These are phyloP conservation scores for Trypanosoma mega DNA, from an alignment of 208 protist species.

Conservation along the genomic window DNA sequence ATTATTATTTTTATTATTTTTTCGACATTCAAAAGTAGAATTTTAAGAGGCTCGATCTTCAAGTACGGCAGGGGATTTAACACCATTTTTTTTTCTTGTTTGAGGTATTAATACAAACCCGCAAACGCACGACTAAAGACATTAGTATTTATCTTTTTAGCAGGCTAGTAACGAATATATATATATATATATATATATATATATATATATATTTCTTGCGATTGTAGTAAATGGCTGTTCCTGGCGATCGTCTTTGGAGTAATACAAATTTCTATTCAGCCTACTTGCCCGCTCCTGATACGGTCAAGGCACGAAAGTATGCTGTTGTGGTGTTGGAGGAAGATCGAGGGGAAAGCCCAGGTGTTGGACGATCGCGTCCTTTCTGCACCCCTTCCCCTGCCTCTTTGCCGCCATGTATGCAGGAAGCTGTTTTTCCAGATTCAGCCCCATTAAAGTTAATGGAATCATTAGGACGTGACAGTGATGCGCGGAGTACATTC, in stretches of 20 bases:
- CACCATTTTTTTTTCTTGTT: too few relatives aligned
- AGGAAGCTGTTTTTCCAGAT: neutral
- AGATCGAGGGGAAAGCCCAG: neutral
- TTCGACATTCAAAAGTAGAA: too few relatives aligned
- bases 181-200: constrained; percentile 1
- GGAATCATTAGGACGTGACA: neutral
- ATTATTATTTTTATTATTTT: too few relatives aligned
- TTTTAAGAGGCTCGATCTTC: too few relatives aligned
- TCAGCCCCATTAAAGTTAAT: neutral
- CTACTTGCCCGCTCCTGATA: constrained; percentile 59
- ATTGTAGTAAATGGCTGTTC: constrained; percentile 35
- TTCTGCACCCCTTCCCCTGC: neutral
- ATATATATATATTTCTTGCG: neutral
- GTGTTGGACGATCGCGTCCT: neutral
- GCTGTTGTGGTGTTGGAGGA: constrained; percentile 47
- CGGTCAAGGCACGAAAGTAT: constrained; percentile 38
- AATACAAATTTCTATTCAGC: constrained; percentile 68
- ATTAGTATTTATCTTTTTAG: too few relatives aligned
- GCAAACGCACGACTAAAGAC: too few relatives aligned
- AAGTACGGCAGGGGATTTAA: too few relatives aligned
- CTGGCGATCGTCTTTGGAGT: constrained; percentile 42
- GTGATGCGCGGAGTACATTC: neutral
- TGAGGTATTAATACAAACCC: too few relatives aligned
- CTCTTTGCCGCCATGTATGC: neutral
- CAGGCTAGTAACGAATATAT: too few relatives aligned